phyloP scores from a whole-genome alignment of 768 basidiomycete genomes.

The Suillus clintonianus region DNA sequence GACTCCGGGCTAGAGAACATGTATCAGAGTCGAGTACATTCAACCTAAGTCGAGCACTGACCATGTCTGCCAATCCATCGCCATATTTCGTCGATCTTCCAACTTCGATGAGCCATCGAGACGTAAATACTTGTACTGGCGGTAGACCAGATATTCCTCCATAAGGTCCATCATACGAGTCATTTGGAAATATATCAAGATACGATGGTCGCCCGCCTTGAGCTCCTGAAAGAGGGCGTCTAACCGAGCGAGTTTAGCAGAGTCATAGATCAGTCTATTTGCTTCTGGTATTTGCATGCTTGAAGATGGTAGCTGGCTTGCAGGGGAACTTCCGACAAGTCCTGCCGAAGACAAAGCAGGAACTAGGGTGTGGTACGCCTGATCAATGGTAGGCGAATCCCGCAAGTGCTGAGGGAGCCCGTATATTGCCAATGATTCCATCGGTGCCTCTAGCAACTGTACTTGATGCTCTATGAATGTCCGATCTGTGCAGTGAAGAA shows the following conservation, averaged over 20 bases:
- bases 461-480: constrained; percentile 75
- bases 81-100: constrained; percentile 97
- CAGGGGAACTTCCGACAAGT: constrained; percentile 63
- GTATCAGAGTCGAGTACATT: not conserved
- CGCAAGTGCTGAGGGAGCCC: constrained; percentile 73
- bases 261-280: constrained; percentile 93
- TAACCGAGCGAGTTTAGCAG: constrained; percentile 90
- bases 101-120: constrained; percentile 93
- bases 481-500: constrained; percentile 71
- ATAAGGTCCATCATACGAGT: constrained; percentile 99
- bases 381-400: constrained; percentile 57
- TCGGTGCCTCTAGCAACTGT: constrained; percentile 61
- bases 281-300: constrained; percentile 93
- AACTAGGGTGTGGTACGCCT: constrained; percentile 46
- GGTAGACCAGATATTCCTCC: constrained; percentile 97
- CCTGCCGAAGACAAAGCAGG: constrained; percentile 70
- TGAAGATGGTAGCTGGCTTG: constrained; percentile 75
- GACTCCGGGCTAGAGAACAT: constrained; percentile 44
- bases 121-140: constrained; percentile 93
- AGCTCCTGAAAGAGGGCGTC: constrained; percentile 90
- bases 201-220: constrained; percentile 90
- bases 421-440: constrained; percentile 77
- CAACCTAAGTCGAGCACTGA: constrained; percentile 34
- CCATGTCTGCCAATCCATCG: constrained; percentile 98
- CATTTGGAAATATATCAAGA: constrained; percentile 99